Evolutionary conservation across 129 eudicot species (phyloP), one percentile per base, ranked within the genome.

Genomic region (Calendula officinalis): DNA sequence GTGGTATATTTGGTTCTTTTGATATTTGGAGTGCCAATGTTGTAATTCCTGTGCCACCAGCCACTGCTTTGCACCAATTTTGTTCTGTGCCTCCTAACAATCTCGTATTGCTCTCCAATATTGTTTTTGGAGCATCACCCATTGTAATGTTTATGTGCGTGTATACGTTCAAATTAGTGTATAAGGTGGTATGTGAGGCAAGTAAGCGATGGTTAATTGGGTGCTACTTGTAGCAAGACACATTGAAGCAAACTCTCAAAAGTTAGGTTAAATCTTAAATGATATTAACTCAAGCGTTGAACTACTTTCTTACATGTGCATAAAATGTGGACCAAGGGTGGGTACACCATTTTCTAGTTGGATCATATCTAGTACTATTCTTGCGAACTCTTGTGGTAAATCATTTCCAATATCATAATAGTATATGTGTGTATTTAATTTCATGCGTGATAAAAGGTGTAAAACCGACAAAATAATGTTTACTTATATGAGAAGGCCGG

Each of bases 11-110:
- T 36, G 71, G 81, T 5, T 78, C 67, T 36, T 80, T 84, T 6
- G 83, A 71, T 7, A 84, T 33, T 70, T 73, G 79, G 32, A 84
- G 81, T 34, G 78, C 82, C 44, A 83, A 63, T 34, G 80, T 73
- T 15, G 83, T 49, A n/a, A 66, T 70, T 3, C 83, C 87, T 11
- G 83, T 82, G 54, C 87, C 87, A 55, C 43, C 41, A 6, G 83
- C 49, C 47, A 22, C 30, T 22, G 30, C 30, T 0, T 22, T 22
- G 30, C 30, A 22, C 30, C 30, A 22, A 22, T 22, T 22, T 22
- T 22, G 30, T 22, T 22, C 30, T 22, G 30, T 22, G 30, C 30
- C 30, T 22, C 30, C 30, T 22, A 22, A 22, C 30, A 22, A 22
- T 22, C 30, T 22, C 30, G 30, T 22, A 22, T 22, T 1, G 30